Percentiles rank a stretch among this genome's conserved stretches.
Conservation (phyloP, 306 rosid species). For the Boehmeria nivea region DNA sequence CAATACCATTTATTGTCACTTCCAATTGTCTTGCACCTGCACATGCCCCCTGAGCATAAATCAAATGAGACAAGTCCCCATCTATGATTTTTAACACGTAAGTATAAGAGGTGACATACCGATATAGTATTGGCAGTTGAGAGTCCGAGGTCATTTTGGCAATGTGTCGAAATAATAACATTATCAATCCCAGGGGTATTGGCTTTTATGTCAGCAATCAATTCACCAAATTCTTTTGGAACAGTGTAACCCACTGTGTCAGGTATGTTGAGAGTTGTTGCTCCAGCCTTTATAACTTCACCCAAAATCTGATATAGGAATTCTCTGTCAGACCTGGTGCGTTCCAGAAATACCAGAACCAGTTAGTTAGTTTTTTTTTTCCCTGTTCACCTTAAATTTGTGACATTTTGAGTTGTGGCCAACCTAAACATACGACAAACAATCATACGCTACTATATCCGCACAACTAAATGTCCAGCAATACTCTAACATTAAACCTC, state of each 20-base stretch:
- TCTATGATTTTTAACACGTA: neutral
- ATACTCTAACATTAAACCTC: no score
- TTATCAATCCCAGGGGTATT: slow-evolving; percentile 85
- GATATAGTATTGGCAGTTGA: slow-evolving; percentile 84
- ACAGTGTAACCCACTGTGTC: slow-evolving; percentile 84
- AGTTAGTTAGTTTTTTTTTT: neutral
- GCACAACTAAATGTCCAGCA: no score
- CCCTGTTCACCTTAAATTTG: no score
- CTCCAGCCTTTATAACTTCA: slow-evolving; percentile 92
- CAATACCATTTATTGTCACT: slow-evolving; percentile 96
- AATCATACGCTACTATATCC: no score
- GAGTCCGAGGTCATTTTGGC: slow-evolving; percentile 98
- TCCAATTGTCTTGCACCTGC: slow-evolving; percentile 96
- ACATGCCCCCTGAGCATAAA: slow-evolving; percentile 74
- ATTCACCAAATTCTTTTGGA: slow-evolving; percentile 61
- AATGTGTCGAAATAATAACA: slow-evolving; percentile 90
- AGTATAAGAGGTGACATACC: slow-evolving; percentile 35
- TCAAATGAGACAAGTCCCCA: slow-evolving; percentile 14
- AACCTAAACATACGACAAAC: no score
- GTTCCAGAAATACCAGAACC: slow-evolving; percentile 9
- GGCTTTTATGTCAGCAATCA: slow-evolving; percentile 84
- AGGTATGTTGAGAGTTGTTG: slow-evolving; percentile 92
- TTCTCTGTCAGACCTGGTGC: slow-evolving; percentile 73
- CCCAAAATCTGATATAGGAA: slow-evolving; percentile 83
- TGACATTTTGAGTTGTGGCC: no score